phyloP scores from a whole-genome alignment of 164 flowering plant genomes.

The Macadamia tetraphylla region DNA sequence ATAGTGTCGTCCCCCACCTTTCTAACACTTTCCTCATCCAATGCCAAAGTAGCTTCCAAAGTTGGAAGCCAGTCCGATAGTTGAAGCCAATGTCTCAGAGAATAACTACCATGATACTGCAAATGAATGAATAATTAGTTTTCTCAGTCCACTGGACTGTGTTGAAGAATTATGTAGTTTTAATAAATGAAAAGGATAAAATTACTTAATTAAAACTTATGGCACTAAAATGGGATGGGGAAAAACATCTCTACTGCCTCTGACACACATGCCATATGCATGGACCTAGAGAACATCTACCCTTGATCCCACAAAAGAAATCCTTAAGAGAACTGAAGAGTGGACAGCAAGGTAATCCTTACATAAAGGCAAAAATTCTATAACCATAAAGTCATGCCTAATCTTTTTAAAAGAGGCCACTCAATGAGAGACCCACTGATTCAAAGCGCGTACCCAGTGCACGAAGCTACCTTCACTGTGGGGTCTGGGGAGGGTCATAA shows the following conservation, averaged over 20 bases:
- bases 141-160: background rate
- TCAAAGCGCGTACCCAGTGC: too few relatives aligned
- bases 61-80: constrained; percentile 97
- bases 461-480: too few relatives aligned
- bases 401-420: too few relatives aligned
- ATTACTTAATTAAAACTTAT: background rate
- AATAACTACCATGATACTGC: constrained; percentile 95
- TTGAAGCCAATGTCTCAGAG: constrained; percentile 96
- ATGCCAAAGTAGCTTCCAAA: constrained; percentile 84
- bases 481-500: background rate
- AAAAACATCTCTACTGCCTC: background rate
- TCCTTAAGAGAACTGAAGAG: too few relatives aligned
- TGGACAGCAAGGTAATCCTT: too few relatives aligned
- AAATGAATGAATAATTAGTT: constrained; percentile 7
- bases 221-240: background rate
- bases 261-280: background rate
- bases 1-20: constrained; percentile 84
- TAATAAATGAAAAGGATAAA: background rate
- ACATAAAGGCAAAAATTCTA: too few relatives aligned
- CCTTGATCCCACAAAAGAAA: too few relatives aligned
- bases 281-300: too few relatives aligned
- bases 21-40: constrained; percentile 88
- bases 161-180: background rate
- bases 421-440: background rate
- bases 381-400: too few relatives aligned